Evolutionary conservation across 495 filamentous ascomycete genomes (phyloP).

Genomic region (Pyrenopolyporus hunteri): DNA sequence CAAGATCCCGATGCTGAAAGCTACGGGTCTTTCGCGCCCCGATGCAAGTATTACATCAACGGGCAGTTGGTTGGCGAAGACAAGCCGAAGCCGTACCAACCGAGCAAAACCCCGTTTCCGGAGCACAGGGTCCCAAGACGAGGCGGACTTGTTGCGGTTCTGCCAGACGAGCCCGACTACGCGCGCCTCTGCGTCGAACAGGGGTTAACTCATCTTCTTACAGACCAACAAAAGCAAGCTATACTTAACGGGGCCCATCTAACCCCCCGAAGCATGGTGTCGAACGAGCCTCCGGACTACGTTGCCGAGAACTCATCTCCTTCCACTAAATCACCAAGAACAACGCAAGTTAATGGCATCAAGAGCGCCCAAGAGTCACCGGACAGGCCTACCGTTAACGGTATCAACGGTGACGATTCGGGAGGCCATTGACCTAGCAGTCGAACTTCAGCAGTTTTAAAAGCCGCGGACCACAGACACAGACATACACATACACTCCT

Average conservation of each 20-base stretch:
- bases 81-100: constrained; percentile 40
- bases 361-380: constrained; percentile 31
- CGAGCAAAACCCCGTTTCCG: constrained; percentile 54
- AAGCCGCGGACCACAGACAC: too few species aligned
- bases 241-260: constrained; percentile 37
- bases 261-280: constrained; percentile 43
- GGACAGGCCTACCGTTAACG: constrained; percentile 31
- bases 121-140: constrained; percentile 54
- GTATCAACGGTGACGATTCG: constrained; percentile 19
- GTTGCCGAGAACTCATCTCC: constrained; percentile 36
- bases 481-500: not conserved
- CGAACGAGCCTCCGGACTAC: constrained; percentile 38
- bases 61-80: constrained; percentile 53
- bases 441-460: not conserved
- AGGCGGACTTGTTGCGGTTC: constrained; percentile 49
- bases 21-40: constrained; percentile 49
- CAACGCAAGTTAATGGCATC: constrained; percentile 36
- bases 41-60: constrained; percentile 55
- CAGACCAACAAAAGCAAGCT: constrained; percentile 42
- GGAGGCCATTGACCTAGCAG: constrained; percentile 13
- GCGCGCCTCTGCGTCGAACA: constrained; percentile 53
- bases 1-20: constrained; percentile 54
- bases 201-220: constrained; percentile 48
- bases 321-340: constrained; percentile 25
- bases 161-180: constrained; percentile 55